Base-by-base conservation (phyloP, 169 alveolate genomes). In the Sarcocystis neurona region DNA sequence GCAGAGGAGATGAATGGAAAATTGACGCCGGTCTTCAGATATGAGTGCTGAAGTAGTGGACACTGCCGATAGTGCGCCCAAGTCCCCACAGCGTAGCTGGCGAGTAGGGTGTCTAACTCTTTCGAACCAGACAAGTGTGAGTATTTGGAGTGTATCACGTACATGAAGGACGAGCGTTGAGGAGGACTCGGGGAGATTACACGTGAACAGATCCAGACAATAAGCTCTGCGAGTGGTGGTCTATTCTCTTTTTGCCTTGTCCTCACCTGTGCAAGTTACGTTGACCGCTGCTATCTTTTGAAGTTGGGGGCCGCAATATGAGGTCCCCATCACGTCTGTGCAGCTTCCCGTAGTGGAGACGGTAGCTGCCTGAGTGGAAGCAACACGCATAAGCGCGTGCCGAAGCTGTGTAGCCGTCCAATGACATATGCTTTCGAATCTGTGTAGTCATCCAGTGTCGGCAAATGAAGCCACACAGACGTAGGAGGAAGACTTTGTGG, bases 311-410 rank as follows among this genome's bases (percentile, higher is more conserved):
- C 95, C 95, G 37, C 95, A 93, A 46, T 89, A 90, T 74, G 90
- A 87, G 82, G 72, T 92, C 56, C 93, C 95, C 86, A 86, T 84
- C 39, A 93, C 89, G 53, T 90, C 92, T 23, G 91, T 68, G 63
- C 95, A 93, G 79, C 93, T 88, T 3, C 91, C 89, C n/a, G 79
- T 90, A n/a, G 92, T 88, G 50, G 87, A 74, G 39, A 92, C 94
- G 39, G 91, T 89, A 85, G 58, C 56, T 30, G n/a, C 70, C 27
- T 58, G 34, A 58, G 70, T 58, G 70, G n/a, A 27, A 58, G n/a
- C n/a, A 27, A 27, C n/a, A 58, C n/a, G 27, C 70, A 27, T 27
- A 27, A 58, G n/a, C 27, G 34, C n/a, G 70, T 58, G n/a, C n/a
- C 70, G 27, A 58, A n/a, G 27, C 70, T 58, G 70, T n/a, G 70